These are phyloP conservation scores for Phaeotremella skinneri DNA, from an alignment of 768 basidiomycete genomes.

Conservation along the genomic window DNA sequence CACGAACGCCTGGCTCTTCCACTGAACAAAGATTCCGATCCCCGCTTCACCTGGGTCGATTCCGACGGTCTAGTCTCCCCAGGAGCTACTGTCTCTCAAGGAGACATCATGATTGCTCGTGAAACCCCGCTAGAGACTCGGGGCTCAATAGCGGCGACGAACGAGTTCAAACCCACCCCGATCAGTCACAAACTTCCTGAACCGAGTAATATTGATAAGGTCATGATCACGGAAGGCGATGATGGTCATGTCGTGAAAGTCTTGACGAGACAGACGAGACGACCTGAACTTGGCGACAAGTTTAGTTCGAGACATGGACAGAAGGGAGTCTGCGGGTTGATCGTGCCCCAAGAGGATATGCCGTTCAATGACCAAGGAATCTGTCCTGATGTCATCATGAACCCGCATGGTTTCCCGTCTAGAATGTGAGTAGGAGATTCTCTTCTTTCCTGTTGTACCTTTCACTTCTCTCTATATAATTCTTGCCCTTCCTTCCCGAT, in stretches of 20 bases:
- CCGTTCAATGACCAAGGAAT: slow-evolving; percentile 99
- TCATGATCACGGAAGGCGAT: slow-evolving; percentile 94
- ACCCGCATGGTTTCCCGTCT: slow-evolving; percentile 98
- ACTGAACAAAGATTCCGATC: slow-evolving; percentile 70
- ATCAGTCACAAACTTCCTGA: slow-evolving; percentile 92
- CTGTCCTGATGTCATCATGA: slow-evolving; percentile 97
- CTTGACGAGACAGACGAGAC: slow-evolving; percentile 89
- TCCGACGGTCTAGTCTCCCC: slow-evolving; percentile 90
- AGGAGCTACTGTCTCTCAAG: slow-evolving; percentile 87
- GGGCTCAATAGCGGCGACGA: slow-evolving; percentile 47
- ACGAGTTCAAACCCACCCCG: slow-evolving; percentile 77
- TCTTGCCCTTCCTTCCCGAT: neutral
- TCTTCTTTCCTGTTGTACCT: neutral
- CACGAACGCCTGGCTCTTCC: slow-evolving; percentile 94
- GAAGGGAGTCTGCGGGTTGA: slow-evolving; percentile 97
- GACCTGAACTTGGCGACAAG: slow-evolving; percentile 96
- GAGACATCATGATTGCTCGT: slow-evolving; percentile 94
- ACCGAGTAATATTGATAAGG: slow-evolving; percentile 92
- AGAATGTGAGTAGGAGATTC: slow-evolving; percentile 56
- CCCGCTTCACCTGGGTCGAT: slow-evolving; percentile 83
- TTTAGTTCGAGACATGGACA: slow-evolving; percentile 98
- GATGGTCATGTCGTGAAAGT: slow-evolving; percentile 97
- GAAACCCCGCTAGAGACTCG: slow-evolving; percentile 82
- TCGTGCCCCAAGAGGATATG: slow-evolving; percentile 98
- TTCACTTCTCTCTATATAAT: neutral